These are phyloP conservation scores for Epithele typhae DNA, from an alignment of 768 basidiomycete species.

Conservation along the genomic window DNA sequence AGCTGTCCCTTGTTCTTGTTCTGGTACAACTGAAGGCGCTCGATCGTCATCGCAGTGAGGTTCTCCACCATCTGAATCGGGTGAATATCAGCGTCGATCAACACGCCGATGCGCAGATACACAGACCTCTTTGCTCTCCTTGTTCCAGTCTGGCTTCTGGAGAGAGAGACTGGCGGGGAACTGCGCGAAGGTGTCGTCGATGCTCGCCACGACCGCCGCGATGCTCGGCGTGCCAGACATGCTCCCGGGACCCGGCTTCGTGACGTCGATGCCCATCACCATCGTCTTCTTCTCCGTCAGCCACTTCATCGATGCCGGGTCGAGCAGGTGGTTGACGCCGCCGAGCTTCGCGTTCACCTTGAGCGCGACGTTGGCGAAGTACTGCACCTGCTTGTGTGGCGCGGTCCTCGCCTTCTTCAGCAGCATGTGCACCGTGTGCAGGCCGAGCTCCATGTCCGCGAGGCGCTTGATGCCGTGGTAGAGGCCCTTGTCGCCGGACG, in stretches of 20 bases:
- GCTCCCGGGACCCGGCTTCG: conserved; percentile 70
- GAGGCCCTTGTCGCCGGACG: conserved; percentile 64
- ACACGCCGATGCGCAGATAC: too few species aligned
- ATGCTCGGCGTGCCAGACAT: conserved; percentile 74
- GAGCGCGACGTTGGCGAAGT: conserved; percentile 76
- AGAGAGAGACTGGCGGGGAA: conserved; percentile 72
- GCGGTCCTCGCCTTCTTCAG: conserved; percentile 55
- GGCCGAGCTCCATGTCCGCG: conserved; percentile 67
- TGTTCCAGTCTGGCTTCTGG: conserved; percentile 47
- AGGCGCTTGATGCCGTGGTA: conserved; percentile 81
- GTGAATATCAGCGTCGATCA: too few species aligned
- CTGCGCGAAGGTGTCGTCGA: conserved; percentile 66
- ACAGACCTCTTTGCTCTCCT: conserved; percentile 34
- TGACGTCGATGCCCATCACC: conserved; percentile 84
- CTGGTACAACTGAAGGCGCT: conserved; percentile 57
- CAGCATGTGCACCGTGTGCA: conserved; percentile 75
- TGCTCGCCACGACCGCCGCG: conserved; percentile 77
- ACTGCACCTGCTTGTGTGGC: conserved; percentile 63
- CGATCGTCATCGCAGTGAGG: conserved; percentile 62
- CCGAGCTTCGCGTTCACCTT: conserved; percentile 84
- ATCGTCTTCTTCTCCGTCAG: conserved; percentile 65
- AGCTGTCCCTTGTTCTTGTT: conserved; percentile 43
- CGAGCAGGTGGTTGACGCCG: conserved; percentile 71
- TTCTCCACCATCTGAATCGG: conserved; percentile 67
- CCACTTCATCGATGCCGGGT: conserved; percentile 55